Percentiles rank a stretch among this genome's conserved stretches.
Conservation (phyloP, 306 rosid species). For the Cucumis hystrix region DNA sequence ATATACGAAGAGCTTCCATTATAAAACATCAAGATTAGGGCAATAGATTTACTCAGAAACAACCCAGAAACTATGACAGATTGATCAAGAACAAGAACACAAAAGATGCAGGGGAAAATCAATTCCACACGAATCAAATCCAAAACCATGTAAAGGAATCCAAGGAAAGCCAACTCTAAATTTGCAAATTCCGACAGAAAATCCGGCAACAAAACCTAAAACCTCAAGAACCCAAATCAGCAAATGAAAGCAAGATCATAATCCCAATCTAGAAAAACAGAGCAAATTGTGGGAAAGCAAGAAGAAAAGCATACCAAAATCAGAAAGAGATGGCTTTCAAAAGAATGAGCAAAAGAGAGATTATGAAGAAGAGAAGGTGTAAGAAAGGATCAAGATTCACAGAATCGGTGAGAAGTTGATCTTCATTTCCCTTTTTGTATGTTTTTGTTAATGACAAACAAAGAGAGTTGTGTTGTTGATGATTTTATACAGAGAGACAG, state of each 20-base stretch:
- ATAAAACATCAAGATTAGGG: neutral
- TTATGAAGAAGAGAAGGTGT: neutral
- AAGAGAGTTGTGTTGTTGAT: neutral
- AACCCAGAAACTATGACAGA: neutral
- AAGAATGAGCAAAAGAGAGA: neutral
- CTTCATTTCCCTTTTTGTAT: neutral
- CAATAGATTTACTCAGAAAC: neutral
- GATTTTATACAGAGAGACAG: conserved; percentile 1
- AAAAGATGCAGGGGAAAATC: neutral
- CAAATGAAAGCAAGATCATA: neutral
- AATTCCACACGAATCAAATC: neutral
- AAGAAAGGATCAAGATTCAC: neutral
- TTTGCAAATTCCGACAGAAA: neutral
- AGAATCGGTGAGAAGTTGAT: neutral
- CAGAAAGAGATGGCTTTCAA: neutral
- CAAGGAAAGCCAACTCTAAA: neutral
- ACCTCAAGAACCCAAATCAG: neutral
- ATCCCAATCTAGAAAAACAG: neutral
- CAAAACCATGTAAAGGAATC: neutral
- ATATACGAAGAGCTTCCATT: neutral
- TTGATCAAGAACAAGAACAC: neutral
- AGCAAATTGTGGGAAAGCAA: neutral
- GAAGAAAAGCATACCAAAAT: neutral
- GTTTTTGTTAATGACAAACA: neutral
- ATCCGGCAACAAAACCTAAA: neutral